Evolutionary conservation across 768 basidiomycete genomes (phyloP).

Genomic region (Termitomyces sp.): DNA sequence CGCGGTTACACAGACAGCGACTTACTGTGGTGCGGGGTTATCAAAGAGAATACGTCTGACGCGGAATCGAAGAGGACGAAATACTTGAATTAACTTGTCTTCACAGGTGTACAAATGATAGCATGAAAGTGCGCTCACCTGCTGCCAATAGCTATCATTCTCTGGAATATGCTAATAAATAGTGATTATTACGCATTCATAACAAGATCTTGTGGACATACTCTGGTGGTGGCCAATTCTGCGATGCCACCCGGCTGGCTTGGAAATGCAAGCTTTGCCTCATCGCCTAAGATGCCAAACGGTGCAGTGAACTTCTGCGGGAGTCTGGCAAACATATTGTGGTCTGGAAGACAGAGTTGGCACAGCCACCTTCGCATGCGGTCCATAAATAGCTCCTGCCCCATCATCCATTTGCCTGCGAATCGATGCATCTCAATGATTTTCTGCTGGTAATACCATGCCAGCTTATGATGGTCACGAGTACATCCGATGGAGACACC

Average conservation of each 20-base stretch:
- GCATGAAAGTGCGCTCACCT: slow-evolving; percentile 40
- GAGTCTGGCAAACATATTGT: slow-evolving; percentile 61
- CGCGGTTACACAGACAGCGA: slow-evolving; percentile 9
- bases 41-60: slow-evolving; percentile 86
- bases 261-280: slow-evolving; percentile 86
- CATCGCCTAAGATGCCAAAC: slow-evolving; percentile 76
- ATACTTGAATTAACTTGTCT: slow-evolving; percentile 42
- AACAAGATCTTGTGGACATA: slow-evolving; percentile 30
- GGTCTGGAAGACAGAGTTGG: background rate
- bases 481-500: background rate
- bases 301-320: slow-evolving; percentile 70
- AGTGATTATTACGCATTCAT: background rate
- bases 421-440: background rate
- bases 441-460: too few species aligned
- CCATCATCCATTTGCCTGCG: background rate
- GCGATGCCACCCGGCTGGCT: slow-evolving; percentile 76
- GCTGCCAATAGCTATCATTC: slow-evolving; percentile 85
- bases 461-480: background rate
- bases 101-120: background rate
- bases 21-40: slow-evolving; percentile 81
- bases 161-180: slow-evolving; percentile 60
- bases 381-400: background rate
- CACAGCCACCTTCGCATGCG: slow-evolving; percentile 7
- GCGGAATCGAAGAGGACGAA: slow-evolving; percentile 82
- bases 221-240: slow-evolving; percentile 67